These are phyloP conservation scores for Clarireedia paspali DNA, from an alignment of 2,329 filamentous ascomycete genomes.

Conservation along the genomic window DNA sequence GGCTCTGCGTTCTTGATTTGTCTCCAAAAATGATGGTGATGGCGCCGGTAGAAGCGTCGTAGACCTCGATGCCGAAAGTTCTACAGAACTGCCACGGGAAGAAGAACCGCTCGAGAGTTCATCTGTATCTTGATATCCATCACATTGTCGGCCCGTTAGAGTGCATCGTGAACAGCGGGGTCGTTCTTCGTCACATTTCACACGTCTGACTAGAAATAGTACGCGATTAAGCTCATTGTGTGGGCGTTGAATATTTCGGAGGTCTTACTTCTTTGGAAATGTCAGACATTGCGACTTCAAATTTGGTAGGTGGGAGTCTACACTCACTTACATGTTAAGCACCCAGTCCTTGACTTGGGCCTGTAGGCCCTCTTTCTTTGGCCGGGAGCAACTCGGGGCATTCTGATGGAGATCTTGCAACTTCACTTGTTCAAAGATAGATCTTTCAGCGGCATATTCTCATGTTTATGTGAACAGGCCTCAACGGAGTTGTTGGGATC, in stretches of 20 bases:
- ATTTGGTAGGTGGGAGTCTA: neutral
- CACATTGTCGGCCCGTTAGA: neutral
- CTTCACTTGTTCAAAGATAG: too few relatives aligned
- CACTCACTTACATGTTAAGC: conserved; percentile 1
- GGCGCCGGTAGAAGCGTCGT: neutral
- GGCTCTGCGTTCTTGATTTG: neutral
- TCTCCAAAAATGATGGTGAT: neutral
- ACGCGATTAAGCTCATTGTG: neutral
- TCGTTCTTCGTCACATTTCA: conserved; percentile 3
- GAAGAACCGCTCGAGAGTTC: neutral
- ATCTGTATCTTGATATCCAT: neutral
- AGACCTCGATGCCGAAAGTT: neutral
- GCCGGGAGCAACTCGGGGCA: neutral
- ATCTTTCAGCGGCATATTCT: too few relatives aligned
- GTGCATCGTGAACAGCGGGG: neutral
- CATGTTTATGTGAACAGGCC: too few relatives aligned
- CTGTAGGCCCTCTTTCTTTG: neutral
- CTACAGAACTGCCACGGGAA: neutral
- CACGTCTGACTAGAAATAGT: neutral
- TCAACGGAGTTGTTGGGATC: too few relatives aligned
- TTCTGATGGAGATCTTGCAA: neutral
- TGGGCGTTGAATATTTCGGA: neutral
- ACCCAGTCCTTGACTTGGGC: neutral
- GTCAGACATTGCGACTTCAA: neutral
- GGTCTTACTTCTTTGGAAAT: neutral